Percentiles rank a stretch among this genome's conserved stretches.
Evolutionary conservation across 2,329 filamentous ascomycete species (phyloP).

Genomic region (Fusarium sarcochroum): DNA sequence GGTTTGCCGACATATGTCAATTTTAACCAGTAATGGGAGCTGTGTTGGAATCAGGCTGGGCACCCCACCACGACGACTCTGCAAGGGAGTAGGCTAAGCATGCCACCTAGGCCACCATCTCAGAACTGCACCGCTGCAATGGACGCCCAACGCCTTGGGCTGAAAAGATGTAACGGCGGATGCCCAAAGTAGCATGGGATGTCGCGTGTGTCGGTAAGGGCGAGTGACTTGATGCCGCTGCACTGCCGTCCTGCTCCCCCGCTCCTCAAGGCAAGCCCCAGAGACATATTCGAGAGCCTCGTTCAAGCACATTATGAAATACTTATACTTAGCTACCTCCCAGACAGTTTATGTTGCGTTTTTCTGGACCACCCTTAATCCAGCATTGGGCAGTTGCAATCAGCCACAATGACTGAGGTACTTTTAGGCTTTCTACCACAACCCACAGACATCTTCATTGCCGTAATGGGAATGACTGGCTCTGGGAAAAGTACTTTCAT

Average conservation of each 20-base stretch:
- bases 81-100: too few relatives aligned
- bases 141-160: neutral
- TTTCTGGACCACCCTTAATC: too few relatives aligned
- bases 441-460: neutral
- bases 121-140: neutral
- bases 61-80: neutral
- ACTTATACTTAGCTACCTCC: too few relatives aligned
- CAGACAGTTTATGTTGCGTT: too few relatives aligned
- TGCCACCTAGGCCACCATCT: neutral
- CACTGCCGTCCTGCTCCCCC: too few relatives aligned
- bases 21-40: neutral
- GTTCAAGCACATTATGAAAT: too few relatives aligned
- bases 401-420: neutral
- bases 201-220: too few relatives aligned
- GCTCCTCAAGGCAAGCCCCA: too few relatives aligned
- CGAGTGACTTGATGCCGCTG: too few relatives aligned
- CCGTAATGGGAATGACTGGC: constrained; percentile 13
- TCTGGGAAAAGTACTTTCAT: constrained; percentile 10
- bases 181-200: too few relatives aligned
- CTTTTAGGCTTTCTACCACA: neutral
- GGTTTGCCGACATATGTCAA: neutral
- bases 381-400: too few relatives aligned
- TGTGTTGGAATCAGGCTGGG: neutral
- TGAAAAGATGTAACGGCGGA: neutral
- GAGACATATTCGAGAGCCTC: too few relatives aligned